Conservation (phyloP, 805 yeast species). For the Hanseniaspora occidentalis region DNA sequence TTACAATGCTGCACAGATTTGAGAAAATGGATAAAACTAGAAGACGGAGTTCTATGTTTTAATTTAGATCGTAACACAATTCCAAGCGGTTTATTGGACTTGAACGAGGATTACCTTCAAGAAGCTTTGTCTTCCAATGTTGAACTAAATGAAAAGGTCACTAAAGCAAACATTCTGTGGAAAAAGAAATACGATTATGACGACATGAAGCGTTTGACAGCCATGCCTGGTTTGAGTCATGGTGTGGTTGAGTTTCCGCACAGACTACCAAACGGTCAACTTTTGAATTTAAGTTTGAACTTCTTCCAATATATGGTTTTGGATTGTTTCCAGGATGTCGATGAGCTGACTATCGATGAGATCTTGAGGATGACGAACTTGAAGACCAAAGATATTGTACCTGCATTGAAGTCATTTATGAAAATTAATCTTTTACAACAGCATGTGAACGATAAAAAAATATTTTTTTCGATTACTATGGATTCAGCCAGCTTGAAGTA, state of each 20-base stretch:
- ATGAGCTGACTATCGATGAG: background rate
- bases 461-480: background rate
- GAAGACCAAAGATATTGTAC: background rate
- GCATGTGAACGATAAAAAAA: background rate
- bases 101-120: background rate
- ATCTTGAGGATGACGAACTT: background rate
- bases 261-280: slow-evolving; percentile 4
- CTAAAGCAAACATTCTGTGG: background rate
- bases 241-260: background rate
- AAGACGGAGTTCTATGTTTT: background rate
- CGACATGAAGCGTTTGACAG: background rate
- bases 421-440: background rate
- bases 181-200: background rate
- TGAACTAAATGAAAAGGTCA: background rate
- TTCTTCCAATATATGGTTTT: background rate
- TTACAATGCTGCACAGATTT: background rate
- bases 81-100: background rate
- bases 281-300: background rate
- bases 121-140: background rate
- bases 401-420: background rate
- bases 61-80: background rate
- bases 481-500: background rate
- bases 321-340: background rate
- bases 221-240: background rate
- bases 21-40: background rate